Evolutionary conservation across 805 yeast species (phyloP), one percentile per base, ranked within the genome.

Genomic region (Jamesozyma piceae): DNA sequence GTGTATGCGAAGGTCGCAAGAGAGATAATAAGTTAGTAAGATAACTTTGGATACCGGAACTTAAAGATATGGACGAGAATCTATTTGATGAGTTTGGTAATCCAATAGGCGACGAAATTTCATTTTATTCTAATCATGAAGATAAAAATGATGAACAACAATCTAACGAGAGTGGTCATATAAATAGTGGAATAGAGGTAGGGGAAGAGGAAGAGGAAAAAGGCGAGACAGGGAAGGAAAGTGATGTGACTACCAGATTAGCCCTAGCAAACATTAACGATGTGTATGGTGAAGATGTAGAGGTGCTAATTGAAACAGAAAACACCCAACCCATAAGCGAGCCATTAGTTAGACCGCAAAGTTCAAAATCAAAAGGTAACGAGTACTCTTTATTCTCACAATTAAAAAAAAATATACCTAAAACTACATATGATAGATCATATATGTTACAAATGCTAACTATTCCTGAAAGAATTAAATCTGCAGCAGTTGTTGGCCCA

Each of bases 401-500:
- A 19, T 29, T 41, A 14, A 33, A 39, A 20, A 48, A 44, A 20
- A 47, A 52, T 2, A 61, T 82, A 4, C 95, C 95, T 0, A 65
- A 67, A 35, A 72, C 82, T 0, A 55, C 60, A 0, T 87, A 78
- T 51, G 73, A 82, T 6, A 71, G 83, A 41, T 74, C 76, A 3
- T 90, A 80, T 50, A 68, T 86, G 69, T 51, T 68, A 18, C 65
- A 71, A 4, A 50, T 75, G 38, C 54, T 77, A 50, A 43, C 63
- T 4, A 51, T 75, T 1, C 87, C 95, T 0, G 77, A 76, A 13
- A 77, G 81, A 49, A 70, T 80, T 8, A 71, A 95, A 38, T 89
- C 83, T 59, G 65, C 89, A 15, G 82, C 89, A 0, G 50, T 92
- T 1, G 76, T 80, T n/a, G 98, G 98, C 0, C 75, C 78, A 35